Base-by-base conservation (phyloP, 495 filamentous ascomycete genomes). In the Echria macrotheca region DNA sequence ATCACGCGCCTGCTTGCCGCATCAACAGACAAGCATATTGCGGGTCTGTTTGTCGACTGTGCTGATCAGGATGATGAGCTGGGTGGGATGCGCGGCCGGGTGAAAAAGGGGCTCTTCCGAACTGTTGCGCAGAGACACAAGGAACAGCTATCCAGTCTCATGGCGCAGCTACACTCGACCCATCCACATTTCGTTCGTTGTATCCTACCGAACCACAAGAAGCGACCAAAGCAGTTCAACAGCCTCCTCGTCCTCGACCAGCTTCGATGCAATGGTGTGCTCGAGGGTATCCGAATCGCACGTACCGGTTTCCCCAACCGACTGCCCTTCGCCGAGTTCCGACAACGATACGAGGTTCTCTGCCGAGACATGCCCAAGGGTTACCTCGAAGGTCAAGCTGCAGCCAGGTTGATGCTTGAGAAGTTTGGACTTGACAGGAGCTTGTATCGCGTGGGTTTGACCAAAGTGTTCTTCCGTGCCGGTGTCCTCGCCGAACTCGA, bases 171-270 rank as follows among this genome's bases (percentile, higher is more conserved):
- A 12, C 83, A 97, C 60, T 90, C 85, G 0, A 99, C 94, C 3
- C 94, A 99, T 64, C 94, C 94, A 33, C 94, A 99, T 67, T 99
- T 99, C 60, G 94, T 97, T 2, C 84, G 94, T 19, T 99, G 94
- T 59, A 99, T 99, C 51, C 80, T 99, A 40, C 94, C 94, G 11
- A 99, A 99, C 60, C 93, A 99, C 73, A 95, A 91, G 69, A 99
- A 99, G 65, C 78, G 84, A n/a, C 88, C 94, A 2, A 97, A 96
- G 69, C 85, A 89, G 65, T 82, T 96, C 58, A 85, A 86, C 57
- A 86, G 87, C 1, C 82, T 87, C 2, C 75, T 97, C 5, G 94
- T 99, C 2, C 71, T 99, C 14, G 94, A 99, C 59, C 94, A 99
- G 64, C 73, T 99, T 4, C 82, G 94, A 25, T 99, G 94, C 66